A percentile compares a stretch with the other conserved stretches of the same genome.
phyloP scores from a whole-genome alignment of 179 eudicot species.

The Vitellaria paradoxa region DNA sequence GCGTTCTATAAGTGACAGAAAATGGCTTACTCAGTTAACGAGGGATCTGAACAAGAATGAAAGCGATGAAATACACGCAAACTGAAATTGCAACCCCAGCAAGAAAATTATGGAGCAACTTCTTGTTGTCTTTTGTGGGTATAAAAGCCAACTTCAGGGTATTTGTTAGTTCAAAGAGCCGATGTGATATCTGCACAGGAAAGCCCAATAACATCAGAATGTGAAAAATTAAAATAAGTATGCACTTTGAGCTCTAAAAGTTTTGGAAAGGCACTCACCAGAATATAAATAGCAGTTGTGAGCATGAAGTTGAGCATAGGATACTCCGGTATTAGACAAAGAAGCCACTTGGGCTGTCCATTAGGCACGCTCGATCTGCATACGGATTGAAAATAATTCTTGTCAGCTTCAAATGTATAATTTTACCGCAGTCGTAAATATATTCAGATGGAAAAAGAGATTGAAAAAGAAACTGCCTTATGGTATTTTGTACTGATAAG shows the following conservation, averaged over 20 bases:
- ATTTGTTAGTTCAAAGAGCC: constrained; percentile 88
- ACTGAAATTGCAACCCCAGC: constrained; percentile 72
- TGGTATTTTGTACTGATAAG: background rate
- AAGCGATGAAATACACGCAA: constrained; percentile 59
- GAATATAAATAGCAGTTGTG: constrained; percentile 75
- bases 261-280: constrained; percentile 44
- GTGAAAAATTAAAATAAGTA: background rate
- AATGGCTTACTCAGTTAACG: constrained; percentile 34
- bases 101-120: constrained; percentile 60
- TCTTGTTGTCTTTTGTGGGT: constrained; percentile 76
- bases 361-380: constrained; percentile 84
- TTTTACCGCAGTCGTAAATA: background rate
- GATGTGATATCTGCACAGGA: constrained; percentile 67
- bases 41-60: constrained; percentile 72
- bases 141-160: constrained; percentile 69
- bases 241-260: background rate
- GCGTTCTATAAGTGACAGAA: too few relatives aligned
- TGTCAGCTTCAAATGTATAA: background rate
- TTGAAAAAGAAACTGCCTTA: background rate
- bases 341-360: constrained; percentile 98
- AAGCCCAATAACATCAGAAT: background rate
- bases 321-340: constrained; percentile 77
- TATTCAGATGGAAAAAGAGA: background rate
- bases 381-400: background rate
- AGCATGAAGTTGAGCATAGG: constrained; percentile 98